These are phyloP conservation scores for Aureobasidium sp. DNA, from an alignment of 2,329 filamentous ascomycete species.

Conservation along the genomic window DNA sequence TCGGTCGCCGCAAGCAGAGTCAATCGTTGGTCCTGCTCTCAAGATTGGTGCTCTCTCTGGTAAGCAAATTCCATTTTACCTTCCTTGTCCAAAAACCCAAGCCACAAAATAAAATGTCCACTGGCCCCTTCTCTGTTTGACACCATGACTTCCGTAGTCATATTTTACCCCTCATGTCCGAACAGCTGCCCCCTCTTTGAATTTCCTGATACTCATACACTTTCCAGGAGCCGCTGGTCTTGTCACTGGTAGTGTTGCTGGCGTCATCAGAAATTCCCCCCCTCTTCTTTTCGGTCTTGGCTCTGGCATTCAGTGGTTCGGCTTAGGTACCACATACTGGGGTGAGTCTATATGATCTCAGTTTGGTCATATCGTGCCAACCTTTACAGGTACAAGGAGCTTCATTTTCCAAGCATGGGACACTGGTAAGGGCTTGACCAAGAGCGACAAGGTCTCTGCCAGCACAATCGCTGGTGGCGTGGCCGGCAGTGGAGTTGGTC, in stretches of 20 bases:
- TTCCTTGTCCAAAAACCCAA: neutral
- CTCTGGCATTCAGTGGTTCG: slow-evolving; percentile 74
- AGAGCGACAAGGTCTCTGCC: slow-evolving; percentile 55
- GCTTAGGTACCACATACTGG: slow-evolving; percentile 69
- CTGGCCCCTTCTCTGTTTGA: neutral
- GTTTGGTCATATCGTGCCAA: neutral
- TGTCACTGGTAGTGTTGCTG: slow-evolving; percentile 38
- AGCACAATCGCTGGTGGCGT: slow-evolving; percentile 65
- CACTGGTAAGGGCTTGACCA: slow-evolving; percentile 40
- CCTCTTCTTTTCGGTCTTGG: slow-evolving; percentile 62
- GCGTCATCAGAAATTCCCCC: slow-evolving; percentile 56
- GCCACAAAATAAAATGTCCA: neutral
- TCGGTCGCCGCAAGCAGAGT: neutral
- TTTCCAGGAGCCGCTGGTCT: slow-evolving; percentile 58
- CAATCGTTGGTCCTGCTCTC: slow-evolving; percentile 12
- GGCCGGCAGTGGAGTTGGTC: slow-evolving; percentile 49
- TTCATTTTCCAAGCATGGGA: slow-evolving; percentile 31
- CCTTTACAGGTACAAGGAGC: slow-evolving; percentile 15
- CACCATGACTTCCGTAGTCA: neutral
- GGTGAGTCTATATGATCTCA: slow-evolving; percentile 41
- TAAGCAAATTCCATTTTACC: neutral
- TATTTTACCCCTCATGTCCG: neutral
- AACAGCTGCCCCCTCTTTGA: neutral
- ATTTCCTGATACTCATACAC: neutral
- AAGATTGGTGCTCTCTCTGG: slow-evolving; percentile 16